phyloP scores from a whole-genome alignment of 208 protist genomes.

The Acanthamoeba triangularis region DNA sequence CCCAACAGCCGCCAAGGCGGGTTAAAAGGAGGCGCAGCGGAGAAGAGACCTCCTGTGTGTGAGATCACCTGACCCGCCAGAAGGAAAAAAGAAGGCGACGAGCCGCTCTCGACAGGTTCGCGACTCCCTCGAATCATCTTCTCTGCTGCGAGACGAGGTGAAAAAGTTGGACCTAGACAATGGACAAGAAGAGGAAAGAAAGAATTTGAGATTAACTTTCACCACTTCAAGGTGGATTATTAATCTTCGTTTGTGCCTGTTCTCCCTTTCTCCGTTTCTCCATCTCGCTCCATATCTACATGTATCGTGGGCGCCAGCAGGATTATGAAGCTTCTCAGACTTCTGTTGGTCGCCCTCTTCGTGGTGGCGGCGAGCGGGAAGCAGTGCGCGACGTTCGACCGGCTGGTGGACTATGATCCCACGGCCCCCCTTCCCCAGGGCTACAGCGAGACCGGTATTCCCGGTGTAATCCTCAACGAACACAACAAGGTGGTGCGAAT shows the following conservation, averaged over 20 bases:
- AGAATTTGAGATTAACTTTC: too few species aligned
- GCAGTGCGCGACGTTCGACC: slow-evolving; percentile 23
- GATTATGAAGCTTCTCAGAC: not conserved
- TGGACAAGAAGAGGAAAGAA: not conserved
- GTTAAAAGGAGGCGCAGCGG: not conserved
- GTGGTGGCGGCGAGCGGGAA: not conserved
- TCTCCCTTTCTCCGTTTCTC: not conserved
- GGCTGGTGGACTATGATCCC: not conserved
- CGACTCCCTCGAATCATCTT: not conserved
- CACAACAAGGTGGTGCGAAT: slow-evolving; percentile 53
- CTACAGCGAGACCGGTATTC: slow-evolving; percentile 21
- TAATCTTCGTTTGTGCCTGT: not conserved
- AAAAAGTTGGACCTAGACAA: too few species aligned
- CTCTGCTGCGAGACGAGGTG: not conserved
- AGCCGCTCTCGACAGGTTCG: not conserved
- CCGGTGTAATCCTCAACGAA: slow-evolving; percentile 36
- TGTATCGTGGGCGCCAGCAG: not conserved
- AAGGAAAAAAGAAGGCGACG: too few species aligned
- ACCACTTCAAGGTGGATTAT: too few species aligned
- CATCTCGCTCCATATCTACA: not conserved
- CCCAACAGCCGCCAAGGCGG: not conserved
- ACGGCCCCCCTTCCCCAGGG: not conserved
- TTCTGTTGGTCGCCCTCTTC: not conserved
- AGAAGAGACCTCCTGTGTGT: not conserved
- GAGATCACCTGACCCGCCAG: too few species aligned